Percentiles rank a stretch among this genome's conserved stretches.
Conservation (phyloP, 1,284 basidiomycete genomes). For the Irpex rosettiformis region DNA sequence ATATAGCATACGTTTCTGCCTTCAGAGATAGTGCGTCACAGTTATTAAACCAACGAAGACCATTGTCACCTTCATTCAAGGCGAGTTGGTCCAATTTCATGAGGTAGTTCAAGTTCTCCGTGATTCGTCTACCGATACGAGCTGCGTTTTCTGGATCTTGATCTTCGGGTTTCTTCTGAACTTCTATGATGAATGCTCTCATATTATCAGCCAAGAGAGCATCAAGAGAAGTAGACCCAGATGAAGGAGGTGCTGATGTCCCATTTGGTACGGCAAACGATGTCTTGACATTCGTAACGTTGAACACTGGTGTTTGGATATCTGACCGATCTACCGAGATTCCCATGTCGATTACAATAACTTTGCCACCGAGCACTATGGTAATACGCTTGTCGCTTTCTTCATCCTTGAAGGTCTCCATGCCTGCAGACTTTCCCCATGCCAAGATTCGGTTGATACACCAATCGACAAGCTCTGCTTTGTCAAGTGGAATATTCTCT, state of each 20-base stretch:
- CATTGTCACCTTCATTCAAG: slow-evolving; percentile 53
- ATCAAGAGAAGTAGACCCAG: slow-evolving; percentile 56
- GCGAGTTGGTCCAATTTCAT: slow-evolving; percentile 68
- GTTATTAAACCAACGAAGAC: slow-evolving; percentile 72
- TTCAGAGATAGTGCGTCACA: slow-evolving; percentile 49
- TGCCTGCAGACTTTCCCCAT: slow-evolving; percentile 60
- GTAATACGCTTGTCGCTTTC: slow-evolving; percentile 47
- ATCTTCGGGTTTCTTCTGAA: slow-evolving; percentile 51
- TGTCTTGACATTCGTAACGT: slow-evolving; percentile 58
- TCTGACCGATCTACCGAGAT: slow-evolving; percentile 44
- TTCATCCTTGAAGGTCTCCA: slow-evolving; percentile 69
- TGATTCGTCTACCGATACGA: slow-evolving; percentile 41
- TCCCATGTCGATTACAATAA: slow-evolving; percentile 73
- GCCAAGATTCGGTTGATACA: slow-evolving; percentile 51
- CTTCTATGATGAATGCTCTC: slow-evolving; percentile 52
- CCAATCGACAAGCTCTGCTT: slow-evolving; percentile 44
- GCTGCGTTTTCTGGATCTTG: slow-evolving; percentile 50
- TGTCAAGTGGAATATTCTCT: slow-evolving; percentile 57
- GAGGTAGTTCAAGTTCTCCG: slow-evolving; percentile 62
- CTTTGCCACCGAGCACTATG: slow-evolving; percentile 68
- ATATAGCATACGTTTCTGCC: slow-evolving; percentile 46
- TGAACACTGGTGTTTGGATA: slow-evolving; percentile 35
- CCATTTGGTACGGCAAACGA: slow-evolving; percentile 63
- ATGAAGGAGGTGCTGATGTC: slow-evolving; percentile 26
- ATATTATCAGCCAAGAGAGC: slow-evolving; percentile 54